Evolutionary conservation across 2,329 filamentous ascomycete genomes (phyloP).

Genomic region (Stachybotrys chartarum): DNA sequence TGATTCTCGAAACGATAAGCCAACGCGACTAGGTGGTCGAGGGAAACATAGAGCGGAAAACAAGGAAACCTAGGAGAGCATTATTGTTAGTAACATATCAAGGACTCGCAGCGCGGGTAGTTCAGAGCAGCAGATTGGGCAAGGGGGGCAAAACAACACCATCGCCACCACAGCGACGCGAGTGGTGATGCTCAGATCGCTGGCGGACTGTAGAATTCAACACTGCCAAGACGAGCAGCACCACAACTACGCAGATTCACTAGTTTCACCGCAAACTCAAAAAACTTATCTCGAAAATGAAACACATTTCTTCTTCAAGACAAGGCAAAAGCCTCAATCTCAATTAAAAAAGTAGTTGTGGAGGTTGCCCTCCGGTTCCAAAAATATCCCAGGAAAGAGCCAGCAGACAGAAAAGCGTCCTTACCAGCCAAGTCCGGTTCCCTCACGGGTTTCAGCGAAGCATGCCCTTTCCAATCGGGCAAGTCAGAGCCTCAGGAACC

Average conservation of each 20-base stretch:
- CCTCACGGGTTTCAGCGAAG: neutral
- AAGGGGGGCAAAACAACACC: neutral
- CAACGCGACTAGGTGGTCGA: neutral
- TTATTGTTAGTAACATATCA: neutral
- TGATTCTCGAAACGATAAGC: neutral
- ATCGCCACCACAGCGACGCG: neutral
- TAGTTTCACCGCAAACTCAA: too few species aligned
- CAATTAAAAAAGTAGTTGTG: neutral
- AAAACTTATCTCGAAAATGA: neutral
- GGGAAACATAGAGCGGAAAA: neutral
- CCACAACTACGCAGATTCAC: neutral
- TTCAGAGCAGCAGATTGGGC: neutral
- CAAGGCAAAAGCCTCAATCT: neutral
- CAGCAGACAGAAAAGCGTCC: too few species aligned
- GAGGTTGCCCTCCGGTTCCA: neutral
- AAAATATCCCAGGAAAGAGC: neutral
- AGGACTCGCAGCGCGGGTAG: too few species aligned
- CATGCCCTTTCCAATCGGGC: neutral
- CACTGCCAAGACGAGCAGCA: neutral
- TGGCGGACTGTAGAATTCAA: neutral
- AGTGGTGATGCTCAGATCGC: too few species aligned
- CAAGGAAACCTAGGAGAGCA: neutral
- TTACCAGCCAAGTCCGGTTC: too few species aligned
- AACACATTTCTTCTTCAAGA: neutral
- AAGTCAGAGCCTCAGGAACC: too few species aligned